These are phyloP conservation scores for Penicillium fuscoglaucum DNA, from an alignment of 2,329 filamentous ascomycete species.

Conservation along the genomic window DNA sequence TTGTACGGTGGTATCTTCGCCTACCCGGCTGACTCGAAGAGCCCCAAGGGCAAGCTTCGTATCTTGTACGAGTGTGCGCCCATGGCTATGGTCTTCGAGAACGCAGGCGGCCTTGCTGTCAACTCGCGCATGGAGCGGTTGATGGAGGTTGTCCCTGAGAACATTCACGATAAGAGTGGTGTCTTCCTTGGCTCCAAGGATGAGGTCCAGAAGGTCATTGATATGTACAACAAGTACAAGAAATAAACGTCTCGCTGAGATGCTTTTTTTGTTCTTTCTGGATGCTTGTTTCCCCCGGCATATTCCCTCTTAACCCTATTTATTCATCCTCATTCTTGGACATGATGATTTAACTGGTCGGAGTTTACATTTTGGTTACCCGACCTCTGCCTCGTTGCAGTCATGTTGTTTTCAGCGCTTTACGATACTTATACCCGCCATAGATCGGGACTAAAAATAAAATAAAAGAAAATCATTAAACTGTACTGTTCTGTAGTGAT, in stretches of 20 bases:
- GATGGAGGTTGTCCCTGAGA: constrained; percentile 82
- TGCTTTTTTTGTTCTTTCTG: constrained; percentile 4
- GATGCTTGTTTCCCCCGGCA: constrained; percentile 3
- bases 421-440: constrained; percentile 12
- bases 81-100: constrained; percentile 99
- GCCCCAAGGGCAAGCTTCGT: constrained; percentile 93
- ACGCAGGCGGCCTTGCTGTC: constrained; percentile 90
- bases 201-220: constrained; percentile 93
- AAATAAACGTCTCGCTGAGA: constrained; percentile 25
- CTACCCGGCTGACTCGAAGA: constrained; percentile 97
- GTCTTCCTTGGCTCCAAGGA: constrained; percentile 96
- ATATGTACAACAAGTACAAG: constrained; percentile 63
- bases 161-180: constrained; percentile 92
- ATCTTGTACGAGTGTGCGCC: constrained; percentile 98
- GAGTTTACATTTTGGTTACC: constrained; percentile 1
- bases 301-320: constrained; percentile 2
- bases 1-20: constrained; percentile 97
- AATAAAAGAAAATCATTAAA: constrained; percentile 16
- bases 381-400: constrained; percentile 5
- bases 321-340: constrained; percentile 11
- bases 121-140: constrained; percentile 90
- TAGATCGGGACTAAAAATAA: constrained; percentile 7
- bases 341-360: constrained; percentile 11
- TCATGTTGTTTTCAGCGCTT: constrained; percentile 12
- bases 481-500: neutral